Evolutionary conservation across 371 early-diverging fungal species (phyloP).

Genomic region (Rhizopus stolonifer): DNA sequence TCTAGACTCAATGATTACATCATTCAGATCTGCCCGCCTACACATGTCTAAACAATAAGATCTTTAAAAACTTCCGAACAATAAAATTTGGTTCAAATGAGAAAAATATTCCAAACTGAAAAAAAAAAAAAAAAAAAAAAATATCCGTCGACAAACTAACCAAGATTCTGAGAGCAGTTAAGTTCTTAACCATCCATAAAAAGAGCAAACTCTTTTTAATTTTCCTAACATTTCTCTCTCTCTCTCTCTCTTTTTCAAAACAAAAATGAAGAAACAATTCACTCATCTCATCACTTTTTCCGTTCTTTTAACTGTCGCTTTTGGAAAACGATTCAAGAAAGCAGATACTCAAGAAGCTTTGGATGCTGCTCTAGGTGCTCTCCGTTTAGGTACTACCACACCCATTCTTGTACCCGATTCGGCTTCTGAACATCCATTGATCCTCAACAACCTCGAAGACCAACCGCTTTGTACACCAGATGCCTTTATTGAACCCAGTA

Average conservation of each 20-base stretch:
- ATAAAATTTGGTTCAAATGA: too few species aligned
- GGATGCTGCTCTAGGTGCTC: constrained; percentile 20
- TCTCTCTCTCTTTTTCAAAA: background rate
- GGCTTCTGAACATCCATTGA: constrained; percentile 40
- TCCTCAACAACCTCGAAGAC: constrained; percentile 30
- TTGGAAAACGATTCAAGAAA: background rate
- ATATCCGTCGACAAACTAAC: background rate
- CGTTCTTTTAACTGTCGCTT: background rate
- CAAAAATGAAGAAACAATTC: background rate
- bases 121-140: background rate
- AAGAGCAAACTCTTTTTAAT: background rate
- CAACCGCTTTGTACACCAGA: constrained; percentile 42
- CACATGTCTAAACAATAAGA: too few species aligned
- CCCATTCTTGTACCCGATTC: constrained; percentile 39
- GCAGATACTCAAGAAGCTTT: background rate
- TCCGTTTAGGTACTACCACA: constrained; percentile 25
- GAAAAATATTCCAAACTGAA: too few species aligned
- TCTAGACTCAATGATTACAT: too few species aligned
- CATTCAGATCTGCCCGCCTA: too few species aligned
- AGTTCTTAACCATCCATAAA: background rate
- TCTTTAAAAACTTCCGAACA: too few species aligned
- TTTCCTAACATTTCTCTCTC: background rate
- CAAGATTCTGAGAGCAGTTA: background rate
- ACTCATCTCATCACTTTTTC: background rate
- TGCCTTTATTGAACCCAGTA: constrained; percentile 15